A percentile compares a stretch with the other conserved stretches of the same genome.
phyloP scores from a whole-genome alignment of 768 basidiomycete genomes.

The Exsudoporus frostii region DNA sequence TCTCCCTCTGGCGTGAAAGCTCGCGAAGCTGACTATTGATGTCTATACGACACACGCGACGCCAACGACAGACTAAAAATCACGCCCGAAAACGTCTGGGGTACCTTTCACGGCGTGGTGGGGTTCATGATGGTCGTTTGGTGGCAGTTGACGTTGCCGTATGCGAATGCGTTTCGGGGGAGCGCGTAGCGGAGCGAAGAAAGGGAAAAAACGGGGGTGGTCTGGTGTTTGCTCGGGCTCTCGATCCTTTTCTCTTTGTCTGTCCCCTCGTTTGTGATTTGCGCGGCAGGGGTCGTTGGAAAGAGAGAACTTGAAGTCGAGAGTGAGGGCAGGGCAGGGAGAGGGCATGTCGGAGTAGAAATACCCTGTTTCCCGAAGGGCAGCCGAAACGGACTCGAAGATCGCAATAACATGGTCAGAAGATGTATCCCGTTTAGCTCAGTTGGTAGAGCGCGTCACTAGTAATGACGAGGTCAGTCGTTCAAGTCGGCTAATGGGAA shows the following conservation, averaged over 20 bases:
- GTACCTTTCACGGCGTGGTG: constrained; percentile 64
- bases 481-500: constrained; percentile 56
- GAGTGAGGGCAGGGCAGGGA: not conserved
- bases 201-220: no score
- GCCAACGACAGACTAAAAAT: constrained; percentile 33
- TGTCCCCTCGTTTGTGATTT: not conserved
- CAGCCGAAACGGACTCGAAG: no score
- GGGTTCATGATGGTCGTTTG: constrained; percentile 71
- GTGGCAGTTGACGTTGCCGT: constrained; percentile 76
- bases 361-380: no score
- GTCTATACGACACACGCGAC: no score
- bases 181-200: not conserved
- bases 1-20: no score
- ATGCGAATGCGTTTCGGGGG: constrained; percentile 40
- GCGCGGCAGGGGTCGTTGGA: not conserved
- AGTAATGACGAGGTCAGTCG: constrained; percentile 70
- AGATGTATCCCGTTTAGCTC: constrained; percentile 34
- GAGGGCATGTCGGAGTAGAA: no score
- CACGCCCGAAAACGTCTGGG: constrained; percentile 76
- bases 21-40: not conserved
- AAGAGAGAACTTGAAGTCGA: not conserved
- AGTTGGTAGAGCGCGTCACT: constrained; percentile 65
- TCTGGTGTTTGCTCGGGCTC: not conserved
- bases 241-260: not conserved
- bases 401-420: no score